A percentile compares a stretch with the other conserved stretches of the same genome.
These are phyloP conservation scores for Trichoderma guizhouense DNA, from an alignment of 2,329 filamentous ascomycete genomes.

Conservation along the genomic window DNA sequence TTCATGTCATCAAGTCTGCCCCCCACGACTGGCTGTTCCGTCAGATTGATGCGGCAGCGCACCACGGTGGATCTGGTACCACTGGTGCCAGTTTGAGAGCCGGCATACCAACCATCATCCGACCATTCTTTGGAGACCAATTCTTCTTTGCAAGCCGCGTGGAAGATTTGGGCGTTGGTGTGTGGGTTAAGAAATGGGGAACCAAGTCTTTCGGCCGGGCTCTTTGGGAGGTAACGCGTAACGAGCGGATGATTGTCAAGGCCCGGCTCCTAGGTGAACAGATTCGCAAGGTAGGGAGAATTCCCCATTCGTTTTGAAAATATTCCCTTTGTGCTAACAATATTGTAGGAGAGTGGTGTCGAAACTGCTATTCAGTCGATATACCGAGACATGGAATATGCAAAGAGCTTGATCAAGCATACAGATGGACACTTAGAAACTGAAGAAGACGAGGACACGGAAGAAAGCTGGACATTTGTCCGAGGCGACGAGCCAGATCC, in stretches of 20 bases:
- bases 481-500: conserved; percentile 53
- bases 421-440: conserved; percentile 41
- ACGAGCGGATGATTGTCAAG: conserved; percentile 86
- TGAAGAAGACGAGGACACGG: conserved; percentile 56
- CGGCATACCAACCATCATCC: conserved; percentile 89
- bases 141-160: conserved; percentile 91
- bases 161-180: conserved; percentile 88
- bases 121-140: conserved; percentile 97
- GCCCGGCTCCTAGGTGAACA: conserved; percentile 77
- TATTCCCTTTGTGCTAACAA: conserved; percentile 28
- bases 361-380: conserved; percentile 85
- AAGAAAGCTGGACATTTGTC: conserved; percentile 89
- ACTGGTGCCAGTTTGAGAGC: conserved; percentile 90
- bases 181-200: conserved; percentile 85
- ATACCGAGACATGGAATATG: conserved; percentile 93
- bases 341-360: conserved; percentile 77
- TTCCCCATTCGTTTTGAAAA: not conserved
- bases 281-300: conserved; percentile 70
- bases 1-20: conserved; percentile 82
- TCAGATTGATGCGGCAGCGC: conserved; percentile 89
- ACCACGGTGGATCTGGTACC: conserved; percentile 92
- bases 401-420: conserved; percentile 74
- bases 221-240: conserved; percentile 87
- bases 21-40: conserved; percentile 96
- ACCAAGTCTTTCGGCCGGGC: conserved; percentile 81